Conservation (phyloP, 257 asterid species). For the Apocynum venetum region DNA sequence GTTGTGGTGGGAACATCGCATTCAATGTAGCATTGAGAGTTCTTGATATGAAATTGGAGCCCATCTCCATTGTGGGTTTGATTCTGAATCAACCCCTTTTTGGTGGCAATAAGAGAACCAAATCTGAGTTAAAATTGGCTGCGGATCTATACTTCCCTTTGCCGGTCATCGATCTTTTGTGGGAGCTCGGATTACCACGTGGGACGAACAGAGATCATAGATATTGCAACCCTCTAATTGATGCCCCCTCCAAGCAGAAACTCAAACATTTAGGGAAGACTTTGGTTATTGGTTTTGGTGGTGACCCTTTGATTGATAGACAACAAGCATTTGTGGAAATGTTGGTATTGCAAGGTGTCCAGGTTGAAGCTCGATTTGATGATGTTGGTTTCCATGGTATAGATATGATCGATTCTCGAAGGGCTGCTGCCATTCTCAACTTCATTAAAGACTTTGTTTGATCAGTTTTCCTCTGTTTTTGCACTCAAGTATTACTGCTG, state of each 20-base stretch:
- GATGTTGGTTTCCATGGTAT: constrained; percentile 75
- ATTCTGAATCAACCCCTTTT: constrained; percentile 71
- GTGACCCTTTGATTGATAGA: constrained; percentile 78
- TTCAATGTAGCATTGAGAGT: constrained; percentile 46
- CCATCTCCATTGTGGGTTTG: constrained; percentile 45
- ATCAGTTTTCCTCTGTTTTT: background rate
- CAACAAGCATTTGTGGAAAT: constrained; percentile 62
- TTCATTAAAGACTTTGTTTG: constrained; percentile 64
- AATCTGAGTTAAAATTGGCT: constrained; percentile 67
- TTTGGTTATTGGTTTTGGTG: constrained; percentile 81
- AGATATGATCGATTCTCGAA: constrained; percentile 53
- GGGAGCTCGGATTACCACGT: constrained; percentile 84
- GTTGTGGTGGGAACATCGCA: constrained; percentile 70
- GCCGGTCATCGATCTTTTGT: constrained; percentile 62
- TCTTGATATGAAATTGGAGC: constrained; percentile 40
- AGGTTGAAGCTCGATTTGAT: constrained; percentile 73
- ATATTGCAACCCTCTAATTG: constrained; percentile 64
- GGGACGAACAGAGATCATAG: constrained; percentile 81
- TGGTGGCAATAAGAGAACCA: constrained; percentile 65
- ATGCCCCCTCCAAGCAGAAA: constrained; percentile 44
- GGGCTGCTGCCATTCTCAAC: constrained; percentile 48
- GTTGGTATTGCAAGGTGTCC: constrained; percentile 55
- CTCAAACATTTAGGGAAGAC: constrained; percentile 53
- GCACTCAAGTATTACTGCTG: too few species aligned
- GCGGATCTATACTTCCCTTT: constrained; percentile 69